A percentile compares a stretch with the other conserved stretches of the same genome.
These are phyloP conservation scores for Amaranthus hypochondriacus DNA, from an alignment of 148 eudicot genomes.

Conservation along the genomic window DNA sequence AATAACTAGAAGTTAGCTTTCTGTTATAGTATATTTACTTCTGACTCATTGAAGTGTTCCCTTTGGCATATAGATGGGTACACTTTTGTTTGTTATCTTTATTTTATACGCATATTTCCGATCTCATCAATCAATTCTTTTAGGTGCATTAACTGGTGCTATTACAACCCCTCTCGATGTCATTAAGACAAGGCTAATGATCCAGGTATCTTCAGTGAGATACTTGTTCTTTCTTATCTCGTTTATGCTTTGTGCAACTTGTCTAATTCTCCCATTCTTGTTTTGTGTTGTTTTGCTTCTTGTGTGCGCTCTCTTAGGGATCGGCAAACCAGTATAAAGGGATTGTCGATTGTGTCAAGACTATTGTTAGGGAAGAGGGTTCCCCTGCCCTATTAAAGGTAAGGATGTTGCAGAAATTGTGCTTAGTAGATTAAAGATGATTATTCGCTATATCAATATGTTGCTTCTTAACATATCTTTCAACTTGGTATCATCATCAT, in stretches of 20 bases:
- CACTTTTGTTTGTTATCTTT: not conserved
- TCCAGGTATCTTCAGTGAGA: conserved; percentile 49
- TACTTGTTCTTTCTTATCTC: conserved; percentile 1
- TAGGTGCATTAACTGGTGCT: conserved; percentile 94
- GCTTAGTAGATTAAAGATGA: not conserved
- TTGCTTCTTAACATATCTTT: not conserved
- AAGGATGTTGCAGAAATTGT: not conserved
- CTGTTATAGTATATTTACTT: not conserved
- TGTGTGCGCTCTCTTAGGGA: conserved; percentile 43
- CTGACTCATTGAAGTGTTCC: not conserved
- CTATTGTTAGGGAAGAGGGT: conserved; percentile 81
- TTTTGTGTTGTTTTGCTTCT: not conserved
- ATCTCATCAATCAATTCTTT: conserved; percentile 6
- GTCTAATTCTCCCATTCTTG: not conserved
- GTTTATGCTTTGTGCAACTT: not conserved
- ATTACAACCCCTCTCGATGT: conserved; percentile 93
- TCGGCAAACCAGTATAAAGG: conserved; percentile 86
- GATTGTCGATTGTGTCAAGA: conserved; percentile 63
- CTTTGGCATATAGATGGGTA: not conserved
- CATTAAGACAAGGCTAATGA: conserved; percentile 88
- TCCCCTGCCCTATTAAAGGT: conserved; percentile 84
- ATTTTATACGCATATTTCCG: not conserved
- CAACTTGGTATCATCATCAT: not conserved
- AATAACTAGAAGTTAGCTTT: not conserved
- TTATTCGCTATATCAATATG: no score